Base-by-base conservation (phyloP, 768 basidiomycete genomes). In the Serendipita sp. region DNA sequence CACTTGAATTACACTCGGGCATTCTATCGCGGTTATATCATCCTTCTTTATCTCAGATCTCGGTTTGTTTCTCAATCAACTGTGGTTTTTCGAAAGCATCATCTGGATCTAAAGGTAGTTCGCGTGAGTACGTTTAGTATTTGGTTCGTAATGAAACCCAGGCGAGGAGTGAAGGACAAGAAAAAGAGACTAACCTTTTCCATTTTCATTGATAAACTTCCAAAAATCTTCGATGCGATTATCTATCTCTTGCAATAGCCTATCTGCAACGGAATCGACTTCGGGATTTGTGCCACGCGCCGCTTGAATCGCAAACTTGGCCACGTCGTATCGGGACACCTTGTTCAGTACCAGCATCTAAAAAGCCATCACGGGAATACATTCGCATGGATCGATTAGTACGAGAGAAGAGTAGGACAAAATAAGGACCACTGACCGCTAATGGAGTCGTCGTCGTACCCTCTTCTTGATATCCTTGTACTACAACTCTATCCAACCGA, bases 361-460 rank as follows among this genome's bases (percentile, higher is more conserved):
- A 23, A 16, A n/a, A 16, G 7, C 38, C 7, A 16, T 23, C 51
- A 44, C 44, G 41, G 67, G 44, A 23, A 48, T 35, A 4, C 16
- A 32, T 47, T 28, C 30, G 41, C 23, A 4, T 58, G n/a, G 7
- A 16, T 45, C 10, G 44, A 68, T 41, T 28, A 64, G 23, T 74
- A 81, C 67, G 7, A 13, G 67, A 83, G 76, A 67, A 0, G 77
- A 76, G 32, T 70, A 48, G 46, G 69, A 65, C n/a, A 73, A 73
- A 28, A 76, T 44, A 63, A 70, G 70, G 71, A 78, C 38, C 76
- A 70, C 45, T 63, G 67, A 71, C 74, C 7, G 71, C 74, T 71
- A 73, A 89, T n/a, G 87, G 86, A 8, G 86, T 85, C 28, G 89
- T 91, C 16, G 89, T 90, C 0, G 86, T 88, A 13, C 88, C 73